Conservation (phyloP, 306 rosid genomes). For the Vicia faba region DNA sequence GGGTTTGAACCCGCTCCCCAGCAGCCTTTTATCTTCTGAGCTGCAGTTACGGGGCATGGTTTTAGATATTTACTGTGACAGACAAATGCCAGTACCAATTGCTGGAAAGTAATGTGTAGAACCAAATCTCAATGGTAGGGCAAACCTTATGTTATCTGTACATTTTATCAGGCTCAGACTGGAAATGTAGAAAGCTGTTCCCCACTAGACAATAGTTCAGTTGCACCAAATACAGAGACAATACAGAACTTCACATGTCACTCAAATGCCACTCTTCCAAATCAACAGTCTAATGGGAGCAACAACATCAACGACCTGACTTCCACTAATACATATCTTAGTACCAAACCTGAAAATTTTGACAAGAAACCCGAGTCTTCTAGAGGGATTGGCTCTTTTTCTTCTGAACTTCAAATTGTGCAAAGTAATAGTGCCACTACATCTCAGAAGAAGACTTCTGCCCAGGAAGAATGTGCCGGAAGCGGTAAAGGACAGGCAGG, state of each 20-base stretch:
- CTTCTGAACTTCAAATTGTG: constrained; percentile 44
- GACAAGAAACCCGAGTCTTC: constrained; percentile 47
- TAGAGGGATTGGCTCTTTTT: constrained; percentile 44
- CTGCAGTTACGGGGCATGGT: neutral
- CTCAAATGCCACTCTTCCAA: constrained; percentile 49
- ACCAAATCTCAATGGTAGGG: constrained; percentile 17
- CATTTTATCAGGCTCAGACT: constrained; percentile 50
- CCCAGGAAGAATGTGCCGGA: constrained; percentile 40
- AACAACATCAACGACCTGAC: constrained; percentile 53
- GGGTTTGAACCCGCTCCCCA: constrained; percentile 1
- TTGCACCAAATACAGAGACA: constrained; percentile 46
- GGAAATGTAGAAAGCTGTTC: constrained; percentile 58
- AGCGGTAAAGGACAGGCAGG: constrained; percentile 36
- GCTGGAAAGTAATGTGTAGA: constrained; percentile 10
- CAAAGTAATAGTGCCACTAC: constrained; percentile 41
- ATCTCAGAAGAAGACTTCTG: constrained; percentile 40
- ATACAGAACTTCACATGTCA: constrained; percentile 41
- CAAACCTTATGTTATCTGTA: constrained; percentile 32
- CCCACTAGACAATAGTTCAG: constrained; percentile 47
- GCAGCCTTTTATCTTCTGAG: neutral
- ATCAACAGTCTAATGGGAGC: constrained; percentile 56
- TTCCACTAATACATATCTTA: constrained; percentile 44
- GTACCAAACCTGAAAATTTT: constrained; percentile 46
- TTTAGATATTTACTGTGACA: constrained; percentile 22
- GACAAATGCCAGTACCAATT: constrained; percentile 20